Percentiles rank a stretch among this genome's conserved stretches.
These are phyloP conservation scores for Colletotrichum sp. DNA, from an alignment of 2,329 filamentous ascomycete genomes.

Conservation along the genomic window DNA sequence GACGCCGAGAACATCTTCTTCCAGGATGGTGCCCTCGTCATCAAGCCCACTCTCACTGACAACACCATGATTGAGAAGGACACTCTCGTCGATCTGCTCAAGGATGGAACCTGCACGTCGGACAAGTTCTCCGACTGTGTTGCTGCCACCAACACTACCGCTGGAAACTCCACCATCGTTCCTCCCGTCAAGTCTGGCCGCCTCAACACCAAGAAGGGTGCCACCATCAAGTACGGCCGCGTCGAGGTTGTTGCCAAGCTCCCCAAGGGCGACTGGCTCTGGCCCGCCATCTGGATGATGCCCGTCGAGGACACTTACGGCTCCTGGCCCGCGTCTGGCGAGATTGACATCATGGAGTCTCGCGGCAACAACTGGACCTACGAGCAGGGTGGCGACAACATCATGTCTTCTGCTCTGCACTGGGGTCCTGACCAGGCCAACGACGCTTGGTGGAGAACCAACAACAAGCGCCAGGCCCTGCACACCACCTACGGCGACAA, in stretches of 20 bases:
- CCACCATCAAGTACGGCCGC: conserved; percentile 78
- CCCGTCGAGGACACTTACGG: conserved; percentile 76
- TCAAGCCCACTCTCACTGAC: conserved; percentile 81
- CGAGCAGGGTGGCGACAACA: conserved; percentile 78
- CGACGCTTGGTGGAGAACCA: conserved; percentile 85
- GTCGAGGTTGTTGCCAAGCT: conserved; percentile 81
- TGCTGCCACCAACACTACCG: conserved; percentile 73
- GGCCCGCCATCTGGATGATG: conserved; percentile 93
- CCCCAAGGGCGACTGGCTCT: conserved; percentile 83
- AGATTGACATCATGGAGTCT: conserved; percentile 83
- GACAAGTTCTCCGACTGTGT: conserved; percentile 63
- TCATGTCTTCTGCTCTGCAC: conserved; percentile 79
- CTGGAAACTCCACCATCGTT: conserved; percentile 73
- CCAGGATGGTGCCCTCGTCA: conserved; percentile 70
- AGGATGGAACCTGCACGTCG: conserved; percentile 72
- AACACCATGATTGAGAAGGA: conserved; percentile 67
- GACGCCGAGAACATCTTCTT: conserved; percentile 78
- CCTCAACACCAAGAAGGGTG: conserved; percentile 75
- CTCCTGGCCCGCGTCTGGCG: conserved; percentile 77
- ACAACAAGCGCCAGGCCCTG: conserved; percentile 75
- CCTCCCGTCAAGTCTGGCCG: conserved; percentile 80
- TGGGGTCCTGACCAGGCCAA: conserved; percentile 77
- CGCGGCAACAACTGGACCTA: conserved; percentile 85
- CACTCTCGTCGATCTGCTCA: conserved; percentile 70
- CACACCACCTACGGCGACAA: conserved; percentile 74